A percentile compares a stretch with the other conserved stretches of the same genome.
phyloP scores from a whole-genome alignment of 345 rosid species.

The Syzygium jambos region DNA sequence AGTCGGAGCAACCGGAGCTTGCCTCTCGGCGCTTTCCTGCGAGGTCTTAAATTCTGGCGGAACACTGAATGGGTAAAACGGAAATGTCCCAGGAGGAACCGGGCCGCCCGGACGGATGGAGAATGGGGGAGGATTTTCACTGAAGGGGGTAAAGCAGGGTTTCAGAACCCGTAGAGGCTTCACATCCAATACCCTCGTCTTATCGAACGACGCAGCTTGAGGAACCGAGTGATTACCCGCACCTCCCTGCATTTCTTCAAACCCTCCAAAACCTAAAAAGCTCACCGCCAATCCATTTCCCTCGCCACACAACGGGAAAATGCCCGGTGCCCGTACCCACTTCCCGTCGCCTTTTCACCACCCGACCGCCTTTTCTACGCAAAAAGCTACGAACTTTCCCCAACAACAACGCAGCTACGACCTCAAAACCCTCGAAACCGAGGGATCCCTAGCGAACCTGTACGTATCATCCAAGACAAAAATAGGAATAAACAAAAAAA shows the following conservation, averaged over 20 bases:
- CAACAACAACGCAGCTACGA: not conserved
- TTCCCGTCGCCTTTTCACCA: not conserved
- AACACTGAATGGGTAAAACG: slow-evolving; percentile 53
- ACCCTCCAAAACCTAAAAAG: not conserved
- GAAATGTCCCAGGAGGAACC: slow-evolving; percentile 58
- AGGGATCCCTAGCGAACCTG: not conserved
- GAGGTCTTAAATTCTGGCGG: slow-evolving; percentile 11
- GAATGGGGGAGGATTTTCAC: slow-evolving; percentile 38
- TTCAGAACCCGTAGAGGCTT: slow-evolving; percentile 64
- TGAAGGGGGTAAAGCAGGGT: slow-evolving; percentile 42
- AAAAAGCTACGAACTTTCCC: not conserved
- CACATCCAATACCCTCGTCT: slow-evolving; percentile 62
- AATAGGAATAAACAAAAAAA: not conserved
- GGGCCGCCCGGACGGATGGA: slow-evolving; percentile 45
- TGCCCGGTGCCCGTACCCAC: not conserved
- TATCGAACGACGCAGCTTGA: slow-evolving; percentile 30
- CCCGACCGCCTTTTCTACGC: not conserved
- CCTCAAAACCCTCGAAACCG: not conserved
- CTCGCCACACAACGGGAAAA: not conserved
- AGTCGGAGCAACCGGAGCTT: slow-evolving; percentile 21
- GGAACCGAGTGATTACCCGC: slow-evolving; percentile 13
- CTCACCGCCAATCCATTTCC: not conserved
- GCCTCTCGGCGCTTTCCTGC: not conserved
- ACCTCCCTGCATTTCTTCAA: slow-evolving; percentile 34
- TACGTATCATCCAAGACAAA: not conserved